Evolutionary conservation across 768 basidiomycete species (phyloP).

Genomic region (Asterophora lycoperdoides): DNA sequence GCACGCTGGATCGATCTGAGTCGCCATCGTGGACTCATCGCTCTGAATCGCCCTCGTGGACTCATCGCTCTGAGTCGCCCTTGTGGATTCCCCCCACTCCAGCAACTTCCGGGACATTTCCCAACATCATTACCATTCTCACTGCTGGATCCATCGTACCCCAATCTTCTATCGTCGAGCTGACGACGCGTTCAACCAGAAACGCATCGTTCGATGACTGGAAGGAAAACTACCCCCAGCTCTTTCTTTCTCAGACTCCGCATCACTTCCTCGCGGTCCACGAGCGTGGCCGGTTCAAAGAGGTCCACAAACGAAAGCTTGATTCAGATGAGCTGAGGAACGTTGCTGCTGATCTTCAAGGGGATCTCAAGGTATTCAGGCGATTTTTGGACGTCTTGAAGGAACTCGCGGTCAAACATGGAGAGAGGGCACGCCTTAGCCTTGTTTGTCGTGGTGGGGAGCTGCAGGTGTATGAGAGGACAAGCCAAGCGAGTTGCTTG

Average conservation of each 20-base stretch:
- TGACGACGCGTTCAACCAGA: slow-evolving; percentile 38
- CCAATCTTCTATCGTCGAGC: slow-evolving; percentile 40
- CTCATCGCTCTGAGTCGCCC: too few species aligned
- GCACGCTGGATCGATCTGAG: too few species aligned
- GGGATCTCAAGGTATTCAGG: slow-evolving; percentile 34
- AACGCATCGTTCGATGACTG: slow-evolving; percentile 40
- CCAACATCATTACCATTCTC: slow-evolving; percentile 21
- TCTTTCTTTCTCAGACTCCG: slow-evolving; percentile 65
- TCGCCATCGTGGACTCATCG: slow-evolving; percentile 17
- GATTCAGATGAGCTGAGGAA: slow-evolving; percentile 31
- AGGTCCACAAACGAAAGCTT: slow-evolving; percentile 45
- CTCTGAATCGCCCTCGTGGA: too few species aligned
- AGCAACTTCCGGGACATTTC: slow-evolving; percentile 7
- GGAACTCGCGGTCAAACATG: slow-evolving; percentile 46
- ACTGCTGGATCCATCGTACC: slow-evolving; percentile 31
- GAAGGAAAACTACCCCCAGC: slow-evolving; percentile 59
- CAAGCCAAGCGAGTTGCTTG: slow-evolving; percentile 36
- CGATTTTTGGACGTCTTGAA: slow-evolving; percentile 41
- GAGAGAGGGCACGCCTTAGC: slow-evolving; percentile 48
- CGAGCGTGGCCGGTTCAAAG: slow-evolving; percentile 46
- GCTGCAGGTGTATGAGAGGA: slow-evolving; percentile 49
- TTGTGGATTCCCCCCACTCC: too few species aligned
- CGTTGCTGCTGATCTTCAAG: slow-evolving; percentile 28
- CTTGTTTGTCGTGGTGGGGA: slow-evolving; percentile 46
- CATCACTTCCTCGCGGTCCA: slow-evolving; percentile 60